Conservation (phyloP, 108 stramenopile species). For the Cyclotella cryptica region DNA sequence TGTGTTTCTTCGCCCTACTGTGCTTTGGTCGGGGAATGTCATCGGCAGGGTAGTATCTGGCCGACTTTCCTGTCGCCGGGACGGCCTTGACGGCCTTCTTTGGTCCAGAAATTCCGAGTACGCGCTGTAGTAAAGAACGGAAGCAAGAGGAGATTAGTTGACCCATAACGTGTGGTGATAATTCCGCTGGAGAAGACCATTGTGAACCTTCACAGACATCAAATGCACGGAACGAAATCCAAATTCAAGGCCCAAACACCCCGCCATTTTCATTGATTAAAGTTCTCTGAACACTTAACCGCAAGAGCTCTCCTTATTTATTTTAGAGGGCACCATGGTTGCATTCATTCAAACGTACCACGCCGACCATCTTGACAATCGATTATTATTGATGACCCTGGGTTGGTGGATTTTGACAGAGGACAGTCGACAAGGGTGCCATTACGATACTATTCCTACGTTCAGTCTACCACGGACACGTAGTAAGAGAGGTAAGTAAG, state of each 20-base stretch:
- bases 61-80: constrained; percentile 53
- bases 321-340: not conserved
- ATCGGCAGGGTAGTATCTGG: constrained; percentile 95
- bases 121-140: constrained; percentile 31
- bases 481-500: too few relatives aligned
- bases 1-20: constrained; percentile 75
- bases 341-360: constrained; percentile 4
- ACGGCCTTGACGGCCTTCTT: constrained; percentile 65
- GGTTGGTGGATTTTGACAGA: not conserved
- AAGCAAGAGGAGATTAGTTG: constrained; percentile 1
- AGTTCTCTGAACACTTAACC: not conserved
- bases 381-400: not conserved
- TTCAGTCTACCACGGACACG: not conserved
- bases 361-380: constrained; percentile 18
- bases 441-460: constrained; percentile 10
- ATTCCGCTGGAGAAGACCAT: not conserved
- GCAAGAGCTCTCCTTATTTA: not conserved
- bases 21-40: constrained; percentile 80
- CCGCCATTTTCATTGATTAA: not conserved
- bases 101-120: constrained; percentile 59
- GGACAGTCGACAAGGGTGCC: not conserved
- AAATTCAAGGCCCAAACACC: not conserved
- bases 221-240: not conserved
- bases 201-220: not conserved
- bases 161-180: not conserved